Conservation (phyloP, 1,284 basidiomycete species). For the Cerioporus squamosus region DNA sequence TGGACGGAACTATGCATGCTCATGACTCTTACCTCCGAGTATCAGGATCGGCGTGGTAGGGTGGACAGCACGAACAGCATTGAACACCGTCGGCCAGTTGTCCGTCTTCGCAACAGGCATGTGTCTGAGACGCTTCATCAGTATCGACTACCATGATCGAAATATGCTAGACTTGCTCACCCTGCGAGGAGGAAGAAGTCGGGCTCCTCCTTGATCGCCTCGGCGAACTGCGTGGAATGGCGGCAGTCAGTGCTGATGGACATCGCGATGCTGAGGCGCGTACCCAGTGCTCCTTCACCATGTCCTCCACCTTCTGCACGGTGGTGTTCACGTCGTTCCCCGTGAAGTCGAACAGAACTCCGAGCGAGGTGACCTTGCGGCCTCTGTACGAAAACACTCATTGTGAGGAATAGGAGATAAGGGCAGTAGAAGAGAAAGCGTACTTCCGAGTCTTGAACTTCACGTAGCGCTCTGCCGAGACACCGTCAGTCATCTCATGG, state of each 20-base stretch:
- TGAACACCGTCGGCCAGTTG: constrained; percentile 73
- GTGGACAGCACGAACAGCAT: constrained; percentile 76
- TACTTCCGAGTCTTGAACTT: constrained; percentile 82
- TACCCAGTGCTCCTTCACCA: constrained; percentile 80
- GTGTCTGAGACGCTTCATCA: constrained; percentile 48
- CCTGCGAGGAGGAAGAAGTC: constrained; percentile 81
- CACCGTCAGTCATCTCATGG: not conserved
- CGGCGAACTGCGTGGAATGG: constrained; percentile 56
- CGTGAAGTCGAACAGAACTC: constrained; percentile 80
- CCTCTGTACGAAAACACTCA: constrained; percentile 48
- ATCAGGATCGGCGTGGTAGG: constrained; percentile 78
- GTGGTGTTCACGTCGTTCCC: constrained; percentile 70
- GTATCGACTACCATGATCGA: not conserved
- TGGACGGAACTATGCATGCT: not conserved
- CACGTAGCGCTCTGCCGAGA: constrained; percentile 55
- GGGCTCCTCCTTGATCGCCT: constrained; percentile 80
- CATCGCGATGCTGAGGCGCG: constrained; percentile 10
- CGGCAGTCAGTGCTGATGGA: not conserved
- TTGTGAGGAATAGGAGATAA: not conserved
- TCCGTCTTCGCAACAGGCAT: constrained; percentile 68
- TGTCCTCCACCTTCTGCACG: constrained; percentile 71
- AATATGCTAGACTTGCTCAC: constrained; percentile 38
- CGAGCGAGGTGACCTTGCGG: constrained; percentile 76
- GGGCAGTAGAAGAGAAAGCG: constrained; percentile 20
- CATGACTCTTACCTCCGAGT: constrained; percentile 59